Evolutionary conservation across 2,329 filamentous ascomycete species (phyloP).

Genomic region (Spiromastix sp.): DNA sequence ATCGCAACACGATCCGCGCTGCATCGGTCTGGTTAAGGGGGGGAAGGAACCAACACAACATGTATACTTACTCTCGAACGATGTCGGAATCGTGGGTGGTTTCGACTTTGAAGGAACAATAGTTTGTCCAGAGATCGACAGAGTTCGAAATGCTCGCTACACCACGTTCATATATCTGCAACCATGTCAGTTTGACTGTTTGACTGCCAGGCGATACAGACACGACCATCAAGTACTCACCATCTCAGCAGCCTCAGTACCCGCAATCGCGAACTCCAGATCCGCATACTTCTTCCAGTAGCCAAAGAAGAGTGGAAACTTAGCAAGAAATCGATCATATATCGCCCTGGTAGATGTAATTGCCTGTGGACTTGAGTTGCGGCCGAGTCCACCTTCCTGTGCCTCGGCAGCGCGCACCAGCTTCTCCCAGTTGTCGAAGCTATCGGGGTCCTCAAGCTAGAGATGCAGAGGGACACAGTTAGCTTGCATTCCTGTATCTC

Average conservation of each 20-base stretch:
- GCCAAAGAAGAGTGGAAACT: slow-evolving; percentile 90
- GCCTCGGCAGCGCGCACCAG: slow-evolving; percentile 71
- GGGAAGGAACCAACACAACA: slow-evolving; percentile 55
- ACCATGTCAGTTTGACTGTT: too few species aligned
- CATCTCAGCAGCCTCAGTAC: slow-evolving; percentile 95
- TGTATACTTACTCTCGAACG: slow-evolving; percentile 98
- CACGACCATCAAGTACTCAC: slow-evolving; percentile 43
- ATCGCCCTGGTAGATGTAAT: slow-evolving; percentile 77
- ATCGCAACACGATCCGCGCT: slow-evolving; percentile 29
- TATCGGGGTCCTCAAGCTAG: slow-evolving; percentile 64
- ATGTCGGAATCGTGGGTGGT: slow-evolving; percentile 89
- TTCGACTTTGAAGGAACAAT: slow-evolving; percentile 96
- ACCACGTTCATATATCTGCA: slow-evolving; percentile 84
- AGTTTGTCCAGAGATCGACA: slow-evolving; percentile 94
- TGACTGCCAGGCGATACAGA: slow-evolving; percentile 2
- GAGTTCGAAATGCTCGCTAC: slow-evolving; percentile 88
- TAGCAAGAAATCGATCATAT: slow-evolving; percentile 86
- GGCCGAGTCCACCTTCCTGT: slow-evolving; percentile 86
- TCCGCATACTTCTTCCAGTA: slow-evolving; percentile 99
- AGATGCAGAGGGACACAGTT: slow-evolving; percentile 4
- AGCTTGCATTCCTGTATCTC: slow-evolving; percentile 1
- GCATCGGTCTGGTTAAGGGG: slow-evolving; percentile 32
- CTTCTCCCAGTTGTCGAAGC: slow-evolving; percentile 92
- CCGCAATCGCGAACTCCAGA: slow-evolving; percentile 90
- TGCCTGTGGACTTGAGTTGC: slow-evolving; percentile 90